Conservation (phyloP, 495 filamentous ascomycete species). For the Glarea lozoyensis region DNA sequence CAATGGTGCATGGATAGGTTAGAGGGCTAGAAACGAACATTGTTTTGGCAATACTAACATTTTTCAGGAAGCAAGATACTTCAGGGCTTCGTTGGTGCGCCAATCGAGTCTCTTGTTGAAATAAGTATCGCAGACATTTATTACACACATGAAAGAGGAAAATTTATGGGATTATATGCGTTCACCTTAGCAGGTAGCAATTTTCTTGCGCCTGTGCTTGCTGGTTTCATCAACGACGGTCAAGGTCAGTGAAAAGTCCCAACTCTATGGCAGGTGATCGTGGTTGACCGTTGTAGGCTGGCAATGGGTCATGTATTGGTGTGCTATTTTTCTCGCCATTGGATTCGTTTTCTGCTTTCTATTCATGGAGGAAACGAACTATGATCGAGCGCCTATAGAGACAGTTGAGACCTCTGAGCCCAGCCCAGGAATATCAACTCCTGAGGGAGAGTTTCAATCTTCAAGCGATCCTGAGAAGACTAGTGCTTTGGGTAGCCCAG, state of each 20-base stretch:
- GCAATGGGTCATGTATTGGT: conserved; percentile 51
- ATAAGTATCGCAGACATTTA: conserved; percentile 50
- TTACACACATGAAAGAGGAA: conserved; percentile 56
- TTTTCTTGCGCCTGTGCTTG: conserved; percentile 50
- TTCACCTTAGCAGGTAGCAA: conserved; percentile 51
- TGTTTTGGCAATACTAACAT: conserved; percentile 52
- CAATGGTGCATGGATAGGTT: no score
- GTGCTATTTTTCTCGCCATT: conserved; percentile 48
- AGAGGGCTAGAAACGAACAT: conserved; percentile 40
- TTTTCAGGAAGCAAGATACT: no score
- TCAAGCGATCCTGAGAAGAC: conserved; percentile 2
- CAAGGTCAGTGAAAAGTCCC: no score
- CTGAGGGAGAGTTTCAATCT: not conserved
- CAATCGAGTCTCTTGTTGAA: conserved; percentile 56
- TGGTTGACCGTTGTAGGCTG: no score
- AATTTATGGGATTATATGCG: conserved; percentile 56
- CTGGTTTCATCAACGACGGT: conserved; percentile 53
- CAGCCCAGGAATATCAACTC: not conserved
- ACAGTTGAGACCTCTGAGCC: not conserved
- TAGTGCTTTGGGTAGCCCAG: no score
- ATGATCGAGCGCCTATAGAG: conserved; percentile 13
- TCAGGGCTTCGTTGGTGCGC: conserved; percentile 57
- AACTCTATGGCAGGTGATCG: no score
- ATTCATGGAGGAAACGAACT: conserved; percentile 25
- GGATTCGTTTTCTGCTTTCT: conserved; percentile 28